Conservation (phyloP, 2,329 filamentous ascomycete genomes). For the Elsinoe australis region DNA sequence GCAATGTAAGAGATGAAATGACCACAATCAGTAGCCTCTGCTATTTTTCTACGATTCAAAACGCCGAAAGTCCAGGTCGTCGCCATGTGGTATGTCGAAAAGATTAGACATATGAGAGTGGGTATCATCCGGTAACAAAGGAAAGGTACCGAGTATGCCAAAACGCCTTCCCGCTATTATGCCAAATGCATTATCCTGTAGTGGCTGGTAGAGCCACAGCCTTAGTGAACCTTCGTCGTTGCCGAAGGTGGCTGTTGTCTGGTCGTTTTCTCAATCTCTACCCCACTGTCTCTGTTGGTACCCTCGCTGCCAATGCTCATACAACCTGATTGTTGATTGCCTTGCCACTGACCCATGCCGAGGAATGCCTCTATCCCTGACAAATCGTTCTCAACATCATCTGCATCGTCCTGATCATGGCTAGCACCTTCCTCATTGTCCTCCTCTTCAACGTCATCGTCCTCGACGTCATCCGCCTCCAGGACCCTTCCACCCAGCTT, state of each 20-base stretch:
- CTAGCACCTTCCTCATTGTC: conserved; percentile 24
- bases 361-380: conserved; percentile 21
- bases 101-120: conserved; percentile 11
- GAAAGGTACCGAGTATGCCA: conserved; percentile 5
- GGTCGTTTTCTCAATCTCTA: conserved; percentile 14
- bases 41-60: not conserved
- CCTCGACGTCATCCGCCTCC: conserved; percentile 55
- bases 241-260: conserved; percentile 1
- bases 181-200: not conserved
- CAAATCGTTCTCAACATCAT: conserved; percentile 24
- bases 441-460: conserved; percentile 31
- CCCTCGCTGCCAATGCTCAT: conserved; percentile 23
- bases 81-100: not conserved
- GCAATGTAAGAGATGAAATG: not conserved
- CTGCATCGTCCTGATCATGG: conserved; percentile 17
- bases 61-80: not conserved
- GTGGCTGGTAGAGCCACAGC: not conserved
- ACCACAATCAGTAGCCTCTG: not conserved
- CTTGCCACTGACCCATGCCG: conserved; percentile 19
- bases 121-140: conserved; percentile 13
- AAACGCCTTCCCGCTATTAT: conserved; percentile 5
- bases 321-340: conserved; percentile 19
- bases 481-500: conserved; percentile 75
- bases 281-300: conserved; percentile 29
- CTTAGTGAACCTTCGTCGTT: not conserved